A percentile compares a stretch with the other conserved stretches of the same genome.
Evolutionary conservation across 2,329 filamentous ascomycete species (phyloP).

Genomic region (Mariannaea sp.): DNA sequence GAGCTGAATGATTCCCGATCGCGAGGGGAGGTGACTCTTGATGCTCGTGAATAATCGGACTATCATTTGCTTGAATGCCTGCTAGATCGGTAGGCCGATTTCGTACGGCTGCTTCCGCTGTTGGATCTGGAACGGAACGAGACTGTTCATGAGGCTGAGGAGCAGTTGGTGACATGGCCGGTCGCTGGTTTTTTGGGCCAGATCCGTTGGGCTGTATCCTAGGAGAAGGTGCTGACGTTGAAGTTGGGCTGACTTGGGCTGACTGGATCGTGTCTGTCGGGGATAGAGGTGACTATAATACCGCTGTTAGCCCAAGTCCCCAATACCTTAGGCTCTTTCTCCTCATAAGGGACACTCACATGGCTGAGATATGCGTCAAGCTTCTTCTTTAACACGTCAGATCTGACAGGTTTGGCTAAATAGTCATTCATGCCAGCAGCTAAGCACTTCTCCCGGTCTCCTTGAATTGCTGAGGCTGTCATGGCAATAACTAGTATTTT

Average conservation of each 20-base stretch:
- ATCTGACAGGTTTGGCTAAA: conserved; percentile 91
- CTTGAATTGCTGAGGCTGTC: conserved; percentile 94
- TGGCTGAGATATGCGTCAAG: conserved; percentile 62
- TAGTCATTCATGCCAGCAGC: conserved; percentile 98
- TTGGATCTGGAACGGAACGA: conserved; percentile 33
- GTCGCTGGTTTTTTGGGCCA: conserved; percentile 12
- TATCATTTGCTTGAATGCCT: conserved; percentile 34
- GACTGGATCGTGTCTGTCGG: conserved; percentile 19
- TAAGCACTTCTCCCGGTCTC: conserved; percentile 93
- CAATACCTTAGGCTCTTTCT: background rate
- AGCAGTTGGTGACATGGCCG: conserved; percentile 3
- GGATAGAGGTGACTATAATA: conserved; percentile 17
- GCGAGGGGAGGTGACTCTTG: conserved; percentile 27
- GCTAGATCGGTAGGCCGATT: conserved; percentile 41
- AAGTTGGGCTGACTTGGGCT: conserved; percentile 13
- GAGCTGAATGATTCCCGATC: conserved; percentile 31
- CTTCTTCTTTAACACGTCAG: conserved; percentile 83
- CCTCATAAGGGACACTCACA: conserved; percentile 34
- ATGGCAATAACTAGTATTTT: conserved; percentile 94
- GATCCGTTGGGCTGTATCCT: conserved; percentile 14
- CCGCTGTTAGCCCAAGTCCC: conserved; percentile 18
- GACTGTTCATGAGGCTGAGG: background rate
- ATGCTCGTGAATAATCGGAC: conserved; percentile 34
- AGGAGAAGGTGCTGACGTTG: conserved; percentile 11
- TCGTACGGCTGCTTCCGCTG: conserved; percentile 41